phyloP scores from a whole-genome alignment of 495 filamentous ascomycete species.

The Entonaema liquescens region DNA sequence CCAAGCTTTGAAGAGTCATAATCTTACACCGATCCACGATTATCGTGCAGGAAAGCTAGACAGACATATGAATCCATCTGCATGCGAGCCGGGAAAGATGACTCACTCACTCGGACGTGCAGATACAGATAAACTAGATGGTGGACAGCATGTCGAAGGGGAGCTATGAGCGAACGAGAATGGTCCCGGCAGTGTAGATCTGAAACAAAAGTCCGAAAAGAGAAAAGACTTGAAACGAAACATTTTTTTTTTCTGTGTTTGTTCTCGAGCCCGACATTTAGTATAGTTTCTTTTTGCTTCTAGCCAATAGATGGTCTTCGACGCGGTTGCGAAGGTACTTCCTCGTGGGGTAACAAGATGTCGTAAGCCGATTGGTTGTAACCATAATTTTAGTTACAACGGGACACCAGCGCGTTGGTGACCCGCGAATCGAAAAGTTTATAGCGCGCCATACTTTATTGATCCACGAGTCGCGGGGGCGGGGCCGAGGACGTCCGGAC shows the following conservation, averaged over 20 bases:
- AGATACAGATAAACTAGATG: conserved; percentile 12
- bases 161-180: conserved; percentile 31
- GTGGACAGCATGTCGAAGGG: conserved; percentile 1
- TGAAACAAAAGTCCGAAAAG: conserved; percentile 33
- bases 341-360: conserved; percentile 8
- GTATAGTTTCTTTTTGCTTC: not conserved
- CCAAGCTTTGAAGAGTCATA: not conserved
- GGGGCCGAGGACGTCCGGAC: not conserved
- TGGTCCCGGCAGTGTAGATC: conserved; percentile 22
- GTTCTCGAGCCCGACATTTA: not conserved
- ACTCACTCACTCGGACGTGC: conserved; percentile 26
- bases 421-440: conserved; percentile 6
- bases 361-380: conserved; percentile 20
- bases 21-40: conserved; percentile 25
- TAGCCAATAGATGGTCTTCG: conserved; percentile 23
- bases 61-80: conserved; percentile 19
- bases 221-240: conserved; percentile 39
- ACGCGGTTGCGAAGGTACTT: conserved; percentile 32
- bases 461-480: conserved; percentile 12
- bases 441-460: not conserved
- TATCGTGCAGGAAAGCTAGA: not conserved
- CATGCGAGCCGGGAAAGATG: conserved; percentile 36
- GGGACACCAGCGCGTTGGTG: not conserved
- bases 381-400: not conserved
- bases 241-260: conserved; percentile 10